Conservation (phyloP, 768 basidiomycete genomes). For the Psilocybe sp. region DNA sequence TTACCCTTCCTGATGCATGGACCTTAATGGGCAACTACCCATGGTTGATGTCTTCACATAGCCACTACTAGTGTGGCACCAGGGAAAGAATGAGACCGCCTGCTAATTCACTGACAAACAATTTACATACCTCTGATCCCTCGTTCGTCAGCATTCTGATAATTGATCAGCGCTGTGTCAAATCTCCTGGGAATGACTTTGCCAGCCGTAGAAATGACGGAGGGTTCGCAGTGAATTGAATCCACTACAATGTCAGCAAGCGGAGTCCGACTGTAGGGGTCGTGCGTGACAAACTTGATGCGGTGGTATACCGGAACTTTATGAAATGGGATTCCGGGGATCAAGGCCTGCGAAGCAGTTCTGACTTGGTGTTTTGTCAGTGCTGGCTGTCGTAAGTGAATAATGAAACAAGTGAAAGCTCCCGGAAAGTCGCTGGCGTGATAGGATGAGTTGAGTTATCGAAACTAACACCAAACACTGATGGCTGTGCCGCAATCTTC, state of each 20-base stretch:
- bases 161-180: background rate
- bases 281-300: background rate
- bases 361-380: background rate
- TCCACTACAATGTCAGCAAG: background rate
- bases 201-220: background rate
- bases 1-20: too few relatives aligned
- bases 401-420: background rate
- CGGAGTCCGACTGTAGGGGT: background rate
- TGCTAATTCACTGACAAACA: too few relatives aligned
- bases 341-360: background rate
- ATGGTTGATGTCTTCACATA: too few relatives aligned
- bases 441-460: background rate
- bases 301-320: background rate
- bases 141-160: too few relatives aligned
- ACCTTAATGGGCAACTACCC: too few relatives aligned
- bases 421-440: background rate
- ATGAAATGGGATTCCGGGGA: background rate
- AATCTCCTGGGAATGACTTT: background rate
- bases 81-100: too few relatives aligned
- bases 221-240: background rate
- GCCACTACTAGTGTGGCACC: too few relatives aligned
- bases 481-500: background rate
- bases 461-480: background rate
- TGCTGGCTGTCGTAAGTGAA: background rate
- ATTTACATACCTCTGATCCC: background rate